Percentiles rank a stretch among this genome's conserved stretches.
phyloP scores from a whole-genome alignment of 441 rosid species.

The Corymbia citriodora region DNA sequence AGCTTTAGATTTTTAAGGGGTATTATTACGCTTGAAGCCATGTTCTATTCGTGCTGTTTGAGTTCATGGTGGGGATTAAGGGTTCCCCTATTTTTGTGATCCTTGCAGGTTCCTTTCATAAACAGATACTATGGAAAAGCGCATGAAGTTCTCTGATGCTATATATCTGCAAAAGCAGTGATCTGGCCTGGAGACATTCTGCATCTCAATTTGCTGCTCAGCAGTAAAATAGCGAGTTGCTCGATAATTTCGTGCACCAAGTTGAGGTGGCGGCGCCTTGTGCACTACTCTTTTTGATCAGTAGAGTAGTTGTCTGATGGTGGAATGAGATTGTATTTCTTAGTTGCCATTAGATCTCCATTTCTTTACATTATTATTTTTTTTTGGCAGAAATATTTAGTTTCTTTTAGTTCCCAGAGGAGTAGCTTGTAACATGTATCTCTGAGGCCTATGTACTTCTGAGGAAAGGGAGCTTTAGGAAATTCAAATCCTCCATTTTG shows the following conservation, averaged over 20 bases:
- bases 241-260: slow-evolving; percentile 3
- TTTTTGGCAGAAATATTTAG: not conserved
- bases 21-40: not conserved
- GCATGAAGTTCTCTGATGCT: slow-evolving; percentile 46
- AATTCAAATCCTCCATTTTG: not conserved
- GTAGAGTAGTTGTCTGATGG: slow-evolving; percentile 1
- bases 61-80: not conserved
- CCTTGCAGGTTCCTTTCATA: slow-evolving; percentile 56
- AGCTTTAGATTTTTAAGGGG: not conserved
- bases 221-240: not conserved
- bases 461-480: slow-evolving; percentile 4
- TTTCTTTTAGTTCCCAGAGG: not conserved
- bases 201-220: slow-evolving; percentile 2
- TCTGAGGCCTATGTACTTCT: slow-evolving; percentile 12
- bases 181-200: not conserved
- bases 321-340: not conserved
- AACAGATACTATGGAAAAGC: slow-evolving; percentile 82
- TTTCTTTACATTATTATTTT: not conserved
- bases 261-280: slow-evolving; percentile 5
- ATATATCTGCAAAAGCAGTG: not conserved
- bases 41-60: not conserved
- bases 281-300: slow-evolving; percentile 1
- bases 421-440: slow-evolving; percentile 20
- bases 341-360: not conserved
- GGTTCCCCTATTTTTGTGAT: not conserved